Base-by-base conservation (phyloP, 257 asterid genomes). In the Capsicum rhomboideum region DNA sequence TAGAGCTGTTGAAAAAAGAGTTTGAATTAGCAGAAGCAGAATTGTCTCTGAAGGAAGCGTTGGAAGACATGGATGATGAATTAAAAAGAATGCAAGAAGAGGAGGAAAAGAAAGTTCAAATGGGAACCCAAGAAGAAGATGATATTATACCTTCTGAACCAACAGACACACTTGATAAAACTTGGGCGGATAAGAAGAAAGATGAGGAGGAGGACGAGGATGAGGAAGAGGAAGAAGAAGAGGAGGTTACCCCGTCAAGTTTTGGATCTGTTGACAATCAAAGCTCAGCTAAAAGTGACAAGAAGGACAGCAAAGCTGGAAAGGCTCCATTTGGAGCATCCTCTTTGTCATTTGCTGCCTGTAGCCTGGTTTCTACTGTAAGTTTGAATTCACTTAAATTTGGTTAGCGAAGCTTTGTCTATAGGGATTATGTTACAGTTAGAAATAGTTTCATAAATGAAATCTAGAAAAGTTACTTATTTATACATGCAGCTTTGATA, bases 241-340 rank as follows among this genome's bases (percentile, higher is more conserved):
- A 89, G 0, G 96, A 91, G 0, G 95, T 90, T 56, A 80, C 89
- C 0, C 90, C 94, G 64, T 93, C 97, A 9, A 96, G 99, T 87
- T 97, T 97, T 80, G 99, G 99, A 85, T 84, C 93, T 40, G 89
- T 87, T 52, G 92, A 87, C 37, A 97, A 87, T 58, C 90, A 82
- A 66, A 89, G 69, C 82, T 63, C 89, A 9, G 21, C 53, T 18
- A 87, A 83, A 66, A 88, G 82, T 52, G 92, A 89, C 81, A 86
- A 81, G 86, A 91, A 88, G 77, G 92, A 90, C 46, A 84, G 82
- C 80, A 67, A 54, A 82, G 23, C 83, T n/a, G 97, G 97, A 78
- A 94, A 86, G 85, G 90, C 99, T 56, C 91, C 97, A 40, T 96
- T 94, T 85, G 99, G 98, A 52, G 89, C 98, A 53, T 52, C 96